These are phyloP conservation scores for Leccinum colubrinum DNA, from an alignment of 1,284 basidiomycete species.

Conservation along the genomic window DNA sequence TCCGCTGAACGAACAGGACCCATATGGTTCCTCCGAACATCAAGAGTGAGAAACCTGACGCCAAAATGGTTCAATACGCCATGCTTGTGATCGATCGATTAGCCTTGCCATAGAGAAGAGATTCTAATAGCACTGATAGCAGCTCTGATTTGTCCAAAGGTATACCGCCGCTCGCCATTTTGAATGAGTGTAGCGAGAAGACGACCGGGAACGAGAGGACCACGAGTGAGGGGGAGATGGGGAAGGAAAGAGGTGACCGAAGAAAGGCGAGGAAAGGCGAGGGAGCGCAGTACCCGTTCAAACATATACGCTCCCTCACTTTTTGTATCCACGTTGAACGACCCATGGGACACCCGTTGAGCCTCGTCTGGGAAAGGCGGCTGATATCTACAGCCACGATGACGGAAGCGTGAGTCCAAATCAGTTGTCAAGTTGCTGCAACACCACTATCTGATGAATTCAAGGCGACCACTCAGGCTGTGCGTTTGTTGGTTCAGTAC, in stretches of 20 bases:
- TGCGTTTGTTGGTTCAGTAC: no score
- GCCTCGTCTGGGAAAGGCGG: neutral
- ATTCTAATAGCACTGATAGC: slow-evolving; percentile 1
- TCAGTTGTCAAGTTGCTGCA: neutral
- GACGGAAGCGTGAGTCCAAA: neutral
- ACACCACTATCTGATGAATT: no score
- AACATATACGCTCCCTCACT: no score
- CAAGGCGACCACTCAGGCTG: no score
- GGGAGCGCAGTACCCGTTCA: neutral
- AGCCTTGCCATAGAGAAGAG: slow-evolving; percentile 1
- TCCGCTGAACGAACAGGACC: neutral
- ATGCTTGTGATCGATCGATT: neutral
- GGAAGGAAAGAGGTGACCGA: no score
- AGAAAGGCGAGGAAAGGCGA: neutral
- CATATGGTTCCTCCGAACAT: slow-evolving; percentile 9
- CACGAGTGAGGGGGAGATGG: no score
- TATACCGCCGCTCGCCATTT: no score
- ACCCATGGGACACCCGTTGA: neutral
- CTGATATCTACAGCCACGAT: neutral
- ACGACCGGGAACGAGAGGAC: no score
- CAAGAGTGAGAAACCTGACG: slow-evolving; percentile 7
- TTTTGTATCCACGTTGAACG: neutral
- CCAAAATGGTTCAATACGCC: neutral
- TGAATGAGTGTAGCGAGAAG: no score
- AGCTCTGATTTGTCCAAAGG: slow-evolving; percentile 7